phyloP scores from a whole-genome alignment of 2,329 filamentous ascomycete genomes.

The Colletotrichum echinochloae region DNA sequence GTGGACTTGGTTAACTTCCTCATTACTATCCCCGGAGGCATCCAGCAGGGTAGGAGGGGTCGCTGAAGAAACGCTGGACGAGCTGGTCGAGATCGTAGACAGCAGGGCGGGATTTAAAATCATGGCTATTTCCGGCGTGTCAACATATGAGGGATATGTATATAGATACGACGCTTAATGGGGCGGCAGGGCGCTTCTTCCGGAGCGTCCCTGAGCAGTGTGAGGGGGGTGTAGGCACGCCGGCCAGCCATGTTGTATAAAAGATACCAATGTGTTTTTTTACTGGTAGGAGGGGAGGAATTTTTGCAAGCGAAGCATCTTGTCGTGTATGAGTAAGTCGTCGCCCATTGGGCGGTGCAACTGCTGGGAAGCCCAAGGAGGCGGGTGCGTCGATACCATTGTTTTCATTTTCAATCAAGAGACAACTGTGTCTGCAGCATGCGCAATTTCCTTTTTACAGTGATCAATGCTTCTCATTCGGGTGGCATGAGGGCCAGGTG shows the following conservation, averaged over 20 bases:
- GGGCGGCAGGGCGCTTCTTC: constrained; percentile 11
- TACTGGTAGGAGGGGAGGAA: constrained; percentile 5
- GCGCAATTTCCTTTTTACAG: background rate
- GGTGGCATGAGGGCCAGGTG: background rate
- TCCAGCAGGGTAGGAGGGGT: background rate
- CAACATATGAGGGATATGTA: constrained; percentile 23
- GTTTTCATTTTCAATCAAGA: constrained; percentile 33
- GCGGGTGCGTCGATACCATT: constrained; percentile 34
- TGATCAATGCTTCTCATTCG: background rate
- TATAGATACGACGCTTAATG: constrained; percentile 38
- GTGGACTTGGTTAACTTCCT: constrained; percentile 63
- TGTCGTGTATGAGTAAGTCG: constrained; percentile 30
- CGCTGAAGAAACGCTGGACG: constrained; percentile 43
- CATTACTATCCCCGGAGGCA: constrained; percentile 50
- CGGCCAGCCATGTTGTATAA: constrained; percentile 46
- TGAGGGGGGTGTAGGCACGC: constrained; percentile 34
- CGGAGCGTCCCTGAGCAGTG: background rate
- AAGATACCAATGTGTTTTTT: constrained; percentile 39
- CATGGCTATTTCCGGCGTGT: constrained; percentile 33
- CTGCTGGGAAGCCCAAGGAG: constrained; percentile 16
- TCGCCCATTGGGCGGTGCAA: constrained; percentile 27
- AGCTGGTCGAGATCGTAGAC: background rate
- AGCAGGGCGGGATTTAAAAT: constrained; percentile 37
- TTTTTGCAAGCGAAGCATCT: constrained; percentile 32
- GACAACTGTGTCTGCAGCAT: constrained; percentile 17